These are phyloP conservation scores for Endocladia muricata DNA, from an alignment of 31 red algal genomes.

Conservation along the genomic window DNA sequence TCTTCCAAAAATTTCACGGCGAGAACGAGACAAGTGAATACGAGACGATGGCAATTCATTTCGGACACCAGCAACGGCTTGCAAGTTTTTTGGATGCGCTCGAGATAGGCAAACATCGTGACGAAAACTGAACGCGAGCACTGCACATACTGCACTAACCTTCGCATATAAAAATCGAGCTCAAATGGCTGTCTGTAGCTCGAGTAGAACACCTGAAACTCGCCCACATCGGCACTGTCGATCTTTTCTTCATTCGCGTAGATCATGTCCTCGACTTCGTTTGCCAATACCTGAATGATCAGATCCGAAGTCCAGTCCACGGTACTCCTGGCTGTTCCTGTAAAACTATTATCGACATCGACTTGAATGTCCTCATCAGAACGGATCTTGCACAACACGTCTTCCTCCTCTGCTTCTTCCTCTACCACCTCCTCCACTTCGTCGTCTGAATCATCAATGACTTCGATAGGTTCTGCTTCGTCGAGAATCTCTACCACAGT, in stretches of 20 bases:
- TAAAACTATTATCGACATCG: conserved; percentile 9
- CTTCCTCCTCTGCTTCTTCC: too few species aligned
- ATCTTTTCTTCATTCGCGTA: not conserved
- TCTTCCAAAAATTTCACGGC: conserved; percentile 92
- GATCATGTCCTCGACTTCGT: conserved; percentile 23
- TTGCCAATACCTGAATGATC: conserved; percentile 2
- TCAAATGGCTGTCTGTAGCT: conserved; percentile 55
- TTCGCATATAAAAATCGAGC: conserved; percentile 45
- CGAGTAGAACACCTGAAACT: conserved; percentile 43
- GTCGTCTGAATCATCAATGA: too few species aligned
- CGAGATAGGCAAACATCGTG: conserved; percentile 61
- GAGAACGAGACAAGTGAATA: conserved; percentile 79
- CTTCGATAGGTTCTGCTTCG: too few species aligned
- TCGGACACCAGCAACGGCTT: conserved; percentile 17
- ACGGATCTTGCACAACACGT: too few species aligned
- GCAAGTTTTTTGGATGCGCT: conserved; percentile 43
- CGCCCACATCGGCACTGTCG: not conserved
- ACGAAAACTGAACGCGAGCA: conserved; percentile 69
- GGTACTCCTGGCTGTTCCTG: not conserved
- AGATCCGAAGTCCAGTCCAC: conserved; percentile 3
- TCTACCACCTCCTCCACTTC: too few species aligned
- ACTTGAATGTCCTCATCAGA: conserved; percentile 11
- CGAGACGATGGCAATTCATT: conserved; percentile 83
- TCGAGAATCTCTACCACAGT: too few species aligned
- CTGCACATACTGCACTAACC: conserved; percentile 68